Percentiles rank a stretch among this genome's conserved stretches.
These are phyloP conservation scores for Pythium pectinolyticum DNA, from an alignment of 352 stramenopile genomes.

Conservation along the genomic window DNA sequence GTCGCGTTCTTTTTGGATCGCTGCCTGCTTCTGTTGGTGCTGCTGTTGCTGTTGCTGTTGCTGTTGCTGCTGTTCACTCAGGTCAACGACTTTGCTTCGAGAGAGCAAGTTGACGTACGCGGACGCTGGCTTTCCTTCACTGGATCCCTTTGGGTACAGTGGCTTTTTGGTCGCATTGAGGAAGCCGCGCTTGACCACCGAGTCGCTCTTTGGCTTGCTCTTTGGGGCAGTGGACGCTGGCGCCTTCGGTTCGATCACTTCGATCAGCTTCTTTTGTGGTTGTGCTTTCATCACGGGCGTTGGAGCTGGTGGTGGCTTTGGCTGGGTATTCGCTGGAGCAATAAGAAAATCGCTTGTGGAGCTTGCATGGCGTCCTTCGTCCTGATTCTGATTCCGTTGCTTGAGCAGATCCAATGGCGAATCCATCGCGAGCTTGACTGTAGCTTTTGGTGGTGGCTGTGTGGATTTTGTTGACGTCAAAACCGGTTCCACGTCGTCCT, in stretches of 20 bases:
- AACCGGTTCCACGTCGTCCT: slow-evolving; percentile 7
- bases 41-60: slow-evolving; percentile 34
- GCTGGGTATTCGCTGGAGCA: slow-evolving; percentile 1
- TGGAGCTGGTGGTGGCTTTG: neutral
- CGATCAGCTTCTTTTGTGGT: slow-evolving; percentile 44
- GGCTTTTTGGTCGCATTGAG: slow-evolving; percentile 56
- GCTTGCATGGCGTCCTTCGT: too few relatives aligned
- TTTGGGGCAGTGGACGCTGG: neutral
- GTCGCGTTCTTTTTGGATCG: slow-evolving; percentile 15
- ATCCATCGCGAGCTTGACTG: slow-evolving; percentile 33
- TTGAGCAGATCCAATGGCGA: slow-evolving; percentile 59
- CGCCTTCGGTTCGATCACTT: slow-evolving; percentile 38
- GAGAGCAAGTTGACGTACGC: slow-evolving; percentile 79
- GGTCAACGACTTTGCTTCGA: slow-evolving; percentile 79
- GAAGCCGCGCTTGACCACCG: slow-evolving; percentile 77
- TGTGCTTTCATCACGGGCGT: slow-evolving; percentile 1
- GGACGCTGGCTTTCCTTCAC: slow-evolving; percentile 59
- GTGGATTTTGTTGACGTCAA: neutral
- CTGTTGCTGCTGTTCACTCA: slow-evolving; percentile 49
- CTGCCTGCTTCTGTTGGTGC: too few relatives aligned
- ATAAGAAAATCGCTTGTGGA: slow-evolving; percentile 19
- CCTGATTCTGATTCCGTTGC: slow-evolving; percentile 35
- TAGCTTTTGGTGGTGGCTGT: too few relatives aligned
- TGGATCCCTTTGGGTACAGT: slow-evolving; percentile 76
- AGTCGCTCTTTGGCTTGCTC: slow-evolving; percentile 22